phyloP scores from a whole-genome alignment of 2,329 filamentous ascomycete genomes.

The Fusarium foetens region DNA sequence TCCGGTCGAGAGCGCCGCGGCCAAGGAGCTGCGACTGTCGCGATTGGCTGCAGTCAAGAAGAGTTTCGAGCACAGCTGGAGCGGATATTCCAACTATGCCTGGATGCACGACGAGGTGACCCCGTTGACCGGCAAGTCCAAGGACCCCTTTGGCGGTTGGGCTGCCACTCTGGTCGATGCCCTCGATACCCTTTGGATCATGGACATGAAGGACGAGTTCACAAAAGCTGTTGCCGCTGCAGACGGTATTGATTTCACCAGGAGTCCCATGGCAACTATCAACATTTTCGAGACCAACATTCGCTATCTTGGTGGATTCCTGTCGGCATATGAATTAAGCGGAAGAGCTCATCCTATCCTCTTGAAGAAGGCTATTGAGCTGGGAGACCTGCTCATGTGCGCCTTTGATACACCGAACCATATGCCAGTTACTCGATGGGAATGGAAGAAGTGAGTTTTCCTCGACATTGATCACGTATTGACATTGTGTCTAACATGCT shows the following conservation, averaged over 20 bases:
- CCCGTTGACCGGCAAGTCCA: slow-evolving; percentile 61
- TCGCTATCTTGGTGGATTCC: slow-evolving; percentile 72
- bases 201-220: slow-evolving; percentile 73
- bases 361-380: slow-evolving; percentile 68
- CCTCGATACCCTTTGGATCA: slow-evolving; percentile 75
- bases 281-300: slow-evolving; percentile 77
- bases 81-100: slow-evolving; percentile 67
- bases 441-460: slow-evolving; percentile 43
- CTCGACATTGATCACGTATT: not conserved
- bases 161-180: slow-evolving; percentile 71
- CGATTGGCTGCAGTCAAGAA: slow-evolving; percentile 58
- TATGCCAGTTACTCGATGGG: slow-evolving; percentile 59
- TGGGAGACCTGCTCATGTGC: slow-evolving; percentile 70
- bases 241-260: slow-evolving; percentile 67
- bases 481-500: slow-evolving; percentile 14
- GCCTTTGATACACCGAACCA: slow-evolving; percentile 74
- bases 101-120: slow-evolving; percentile 72
- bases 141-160: slow-evolving; percentile 72
- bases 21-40: slow-evolving; percentile 47
- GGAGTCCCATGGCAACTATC: slow-evolving; percentile 56
- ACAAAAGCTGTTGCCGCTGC: slow-evolving; percentile 67
- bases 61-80: slow-evolving; percentile 66
- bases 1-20: slow-evolving; percentile 46
- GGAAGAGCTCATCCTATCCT: slow-evolving; percentile 58
- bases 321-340: slow-evolving; percentile 73